Base-by-base conservation (phyloP, 352 stramenopile genomes). In the Thalassiosira exigua region DNA sequence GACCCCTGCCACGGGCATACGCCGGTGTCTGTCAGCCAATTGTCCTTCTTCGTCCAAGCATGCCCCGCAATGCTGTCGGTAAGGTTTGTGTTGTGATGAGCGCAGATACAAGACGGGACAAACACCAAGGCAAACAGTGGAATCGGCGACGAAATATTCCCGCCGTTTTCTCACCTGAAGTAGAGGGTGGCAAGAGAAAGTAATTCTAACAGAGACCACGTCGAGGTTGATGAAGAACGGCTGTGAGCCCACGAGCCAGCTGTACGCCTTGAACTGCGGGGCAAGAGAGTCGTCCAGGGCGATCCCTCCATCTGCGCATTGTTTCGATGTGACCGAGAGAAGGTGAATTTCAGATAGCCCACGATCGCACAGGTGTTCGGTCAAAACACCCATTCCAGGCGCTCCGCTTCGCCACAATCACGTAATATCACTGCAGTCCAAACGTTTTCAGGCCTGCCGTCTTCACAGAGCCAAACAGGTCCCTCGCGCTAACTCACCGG, bases 191-290 rank as follows among this genome's bases (percentile, higher is more conserved):
- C 58, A n/a, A n/a, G n/a, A n/a, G n/a, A n/a, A n/a, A n/a, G n/a
- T n/a, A n/a, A n/a, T n/a, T n/a, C n/a, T n/a, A n/a, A n/a, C n/a
- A n/a, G 41, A 81, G 64, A 68, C 36, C 74, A 77, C 73, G 77
- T 12, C 74, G 74, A 44, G 76, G 74, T n/a, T 77, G 41, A 17
- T 68, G 44, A 46, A 74, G 60, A 36, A 74, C 54, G 46, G 71
- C 74, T 0, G 74, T 19, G n/a, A 29, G 4, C 27, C 9, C 21
- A 69, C 24, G 4, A 26, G 21, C 77, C 77, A 85, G 7, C 53
- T 46, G 60, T 81, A 85, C 0, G 77, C 59, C 12, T 75, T 68
- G 48, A 72, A 85, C 36, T 85, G 77, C 26, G 65, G 65, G 1
- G 69, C 69, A 14, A 51, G 24, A 29, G 69, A 56, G 50, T 85